Percentiles rank a stretch among this genome's conserved stretches.
These are phyloP conservation scores for Sugiyamaella valdiviana DNA, from an alignment of 805 yeast genomes.

Conservation along the genomic window DNA sequence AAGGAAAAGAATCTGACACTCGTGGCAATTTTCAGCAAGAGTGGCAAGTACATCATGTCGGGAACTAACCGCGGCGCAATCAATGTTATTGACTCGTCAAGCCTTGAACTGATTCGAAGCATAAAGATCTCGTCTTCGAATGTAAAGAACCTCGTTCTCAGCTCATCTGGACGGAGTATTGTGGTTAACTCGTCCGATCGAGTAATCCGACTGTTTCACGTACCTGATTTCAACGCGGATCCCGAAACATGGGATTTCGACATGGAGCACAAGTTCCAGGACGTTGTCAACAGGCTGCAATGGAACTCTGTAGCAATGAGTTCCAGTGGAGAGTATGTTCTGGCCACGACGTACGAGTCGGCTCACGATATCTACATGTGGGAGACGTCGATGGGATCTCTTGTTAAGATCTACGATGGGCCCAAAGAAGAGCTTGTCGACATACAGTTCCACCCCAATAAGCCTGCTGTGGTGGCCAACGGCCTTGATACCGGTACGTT, in stretches of 20 bases:
- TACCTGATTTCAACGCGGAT: slow-evolving; percentile 29
- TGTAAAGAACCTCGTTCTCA: slow-evolving; percentile 68
- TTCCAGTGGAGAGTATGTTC: slow-evolving; percentile 71
- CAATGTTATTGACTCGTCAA: slow-evolving; percentile 37
- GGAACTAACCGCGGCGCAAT: slow-evolving; percentile 83
- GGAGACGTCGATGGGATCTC: slow-evolving; percentile 86
- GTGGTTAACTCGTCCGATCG: slow-evolving; percentile 31
- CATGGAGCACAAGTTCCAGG: slow-evolving; percentile 78
- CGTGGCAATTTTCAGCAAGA: slow-evolving; percentile 44
- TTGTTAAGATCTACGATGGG: slow-evolving; percentile 84
- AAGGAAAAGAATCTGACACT: slow-evolving; percentile 39
- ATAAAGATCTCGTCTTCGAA: slow-evolving; percentile 59
- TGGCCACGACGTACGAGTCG: slow-evolving; percentile 83
- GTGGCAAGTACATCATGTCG: slow-evolving; percentile 52
- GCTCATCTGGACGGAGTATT: slow-evolving; percentile 45
- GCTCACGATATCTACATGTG: slow-evolving; percentile 87
- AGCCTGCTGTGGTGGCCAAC: slow-evolving; percentile 71
- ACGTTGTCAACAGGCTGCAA: slow-evolving; percentile 78
- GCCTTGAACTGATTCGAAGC: slow-evolving; percentile 37
- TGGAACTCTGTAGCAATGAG: slow-evolving; percentile 81
- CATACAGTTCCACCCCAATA: slow-evolving; percentile 77
- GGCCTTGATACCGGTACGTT: slow-evolving; percentile 80
- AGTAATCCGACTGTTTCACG: slow-evolving; percentile 26
- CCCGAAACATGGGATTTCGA: slow-evolving; percentile 47
- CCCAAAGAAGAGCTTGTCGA: slow-evolving; percentile 82